Percentiles rank a stretch among this genome's conserved stretches.
These are phyloP conservation scores for Ophiocordyceps robertsii DNA, from an alignment of 2,329 filamentous ascomycete genomes.

Conservation along the genomic window DNA sequence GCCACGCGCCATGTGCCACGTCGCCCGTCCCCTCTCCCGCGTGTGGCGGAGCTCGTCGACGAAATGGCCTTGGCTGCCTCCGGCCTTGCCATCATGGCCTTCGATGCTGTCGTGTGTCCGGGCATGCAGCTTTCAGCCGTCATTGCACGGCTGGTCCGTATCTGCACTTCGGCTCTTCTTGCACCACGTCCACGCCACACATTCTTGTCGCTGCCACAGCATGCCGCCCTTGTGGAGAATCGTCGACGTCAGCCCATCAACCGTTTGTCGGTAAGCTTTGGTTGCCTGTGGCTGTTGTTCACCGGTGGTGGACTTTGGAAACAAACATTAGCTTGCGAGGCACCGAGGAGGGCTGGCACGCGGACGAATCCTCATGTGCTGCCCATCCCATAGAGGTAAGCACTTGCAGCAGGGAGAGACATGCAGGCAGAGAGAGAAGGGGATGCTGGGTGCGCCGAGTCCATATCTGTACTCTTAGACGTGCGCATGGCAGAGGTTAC, in stretches of 20 bases:
- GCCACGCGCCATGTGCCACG: conserved; percentile 27
- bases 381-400: background rate
- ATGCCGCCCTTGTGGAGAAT: too few species aligned
- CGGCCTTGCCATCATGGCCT: background rate
- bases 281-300: too few species aligned
- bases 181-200: too few species aligned
- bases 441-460: background rate
- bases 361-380: background rate
- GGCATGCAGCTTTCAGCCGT: too few species aligned
- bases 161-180: too few species aligned
- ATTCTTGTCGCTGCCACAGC: too few species aligned
- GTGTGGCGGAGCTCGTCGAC: conserved; percentile 24
- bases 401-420: conserved; percentile 3
- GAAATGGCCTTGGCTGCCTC: background rate
- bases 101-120: conserved; percentile 1
- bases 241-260: too few species aligned
- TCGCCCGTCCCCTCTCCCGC: conserved; percentile 22
- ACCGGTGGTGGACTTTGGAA: too few species aligned
- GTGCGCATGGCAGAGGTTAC: too few species aligned
- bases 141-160: too few species aligned
- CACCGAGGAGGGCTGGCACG: background rate
- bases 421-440: conserved; percentile 1
- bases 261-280: too few species aligned
- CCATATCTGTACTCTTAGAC: too few species aligned
- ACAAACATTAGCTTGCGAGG: background rate